phyloP scores from a whole-genome alignment of 2,329 filamentous ascomycete genomes.

The Sclerotinia nivalis region DNA sequence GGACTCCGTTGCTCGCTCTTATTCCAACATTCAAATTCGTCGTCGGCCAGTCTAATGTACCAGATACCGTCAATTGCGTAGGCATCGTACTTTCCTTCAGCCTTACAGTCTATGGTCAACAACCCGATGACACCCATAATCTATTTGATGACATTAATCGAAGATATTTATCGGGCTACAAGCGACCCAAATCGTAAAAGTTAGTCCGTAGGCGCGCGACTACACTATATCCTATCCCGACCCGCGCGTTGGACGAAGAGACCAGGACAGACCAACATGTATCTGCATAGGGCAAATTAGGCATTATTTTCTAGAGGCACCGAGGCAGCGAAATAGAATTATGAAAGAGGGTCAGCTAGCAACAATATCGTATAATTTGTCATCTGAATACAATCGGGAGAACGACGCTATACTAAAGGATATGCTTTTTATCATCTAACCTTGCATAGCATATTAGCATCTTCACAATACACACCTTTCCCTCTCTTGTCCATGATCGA shows the following conservation, averaged over 20 bases:
- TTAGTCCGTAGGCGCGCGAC: slow-evolving; percentile 3
- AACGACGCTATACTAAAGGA: neutral
- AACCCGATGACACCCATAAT: neutral
- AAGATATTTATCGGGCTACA: neutral
- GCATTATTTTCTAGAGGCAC: neutral
- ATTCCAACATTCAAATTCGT: neutral
- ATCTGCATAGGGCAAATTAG: too few species aligned
- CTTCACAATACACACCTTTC: neutral
- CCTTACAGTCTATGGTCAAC: neutral
- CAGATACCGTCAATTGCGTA: neutral
- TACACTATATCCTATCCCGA: neutral
- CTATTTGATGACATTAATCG: neutral
- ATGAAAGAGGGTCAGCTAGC: neutral
- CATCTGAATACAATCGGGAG: neutral
- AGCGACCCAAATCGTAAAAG: neutral
- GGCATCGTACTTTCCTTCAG: neutral
- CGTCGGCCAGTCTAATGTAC: neutral
- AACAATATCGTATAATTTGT: neutral
- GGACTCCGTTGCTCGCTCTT: too few species aligned
- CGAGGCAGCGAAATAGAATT: neutral
- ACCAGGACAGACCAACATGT: neutral
- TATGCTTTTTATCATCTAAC: neutral
- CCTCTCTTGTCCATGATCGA: neutral
- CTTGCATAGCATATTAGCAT: too few species aligned
- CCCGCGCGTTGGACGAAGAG: neutral